These are phyloP conservation scores for Heimioporus retisporus DNA, from an alignment of 1,284 basidiomycete species.

Conservation along the genomic window DNA sequence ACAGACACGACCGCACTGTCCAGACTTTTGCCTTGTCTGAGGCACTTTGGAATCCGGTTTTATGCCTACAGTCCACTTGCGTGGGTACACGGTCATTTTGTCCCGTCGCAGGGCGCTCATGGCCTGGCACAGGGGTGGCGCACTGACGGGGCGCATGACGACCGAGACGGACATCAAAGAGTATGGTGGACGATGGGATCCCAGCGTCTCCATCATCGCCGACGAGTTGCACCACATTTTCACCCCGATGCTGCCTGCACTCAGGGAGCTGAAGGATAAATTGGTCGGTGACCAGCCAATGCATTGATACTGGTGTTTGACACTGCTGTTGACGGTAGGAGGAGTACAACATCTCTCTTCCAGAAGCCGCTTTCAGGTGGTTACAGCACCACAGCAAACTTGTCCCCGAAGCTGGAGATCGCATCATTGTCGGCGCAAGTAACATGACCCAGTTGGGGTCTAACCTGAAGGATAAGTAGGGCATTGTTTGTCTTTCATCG, in stretches of 20 bases:
- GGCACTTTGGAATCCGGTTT: constrained; percentile 57
- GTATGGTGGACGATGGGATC: constrained; percentile 24
- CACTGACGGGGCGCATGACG: constrained; percentile 21
- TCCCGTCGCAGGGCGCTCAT: not conserved
- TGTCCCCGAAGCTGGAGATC: constrained; percentile 33
- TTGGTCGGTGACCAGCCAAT: constrained; percentile 13
- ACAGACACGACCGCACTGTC: not conserved
- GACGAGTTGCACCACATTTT: constrained; percentile 7
- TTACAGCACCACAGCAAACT: constrained; percentile 45
- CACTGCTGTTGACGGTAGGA: constrained; percentile 15
- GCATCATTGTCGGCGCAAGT: constrained; percentile 48
- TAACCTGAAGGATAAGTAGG: constrained; percentile 28
- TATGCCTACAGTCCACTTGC: constrained; percentile 64
- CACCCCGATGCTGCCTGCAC: constrained; percentile 22
- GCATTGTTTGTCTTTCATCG: not conserved
- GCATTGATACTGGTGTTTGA: not conserved
- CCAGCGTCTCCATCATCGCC: constrained; percentile 12
- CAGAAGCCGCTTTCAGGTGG: constrained; percentile 44
- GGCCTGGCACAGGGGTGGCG: constrained; percentile 15
- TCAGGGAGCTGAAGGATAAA: constrained; percentile 26
- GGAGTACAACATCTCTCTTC: constrained; percentile 21
- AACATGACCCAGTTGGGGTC: constrained; percentile 40
- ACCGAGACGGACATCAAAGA: constrained; percentile 18
- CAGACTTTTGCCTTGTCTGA: constrained; percentile 53
- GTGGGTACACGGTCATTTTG: constrained; percentile 30